Percentiles rank a stretch among this genome's conserved stretches.
Evolutionary conservation across 441 rosid species (phyloP).

Genomic region (Syzygium syzygioides): DNA sequence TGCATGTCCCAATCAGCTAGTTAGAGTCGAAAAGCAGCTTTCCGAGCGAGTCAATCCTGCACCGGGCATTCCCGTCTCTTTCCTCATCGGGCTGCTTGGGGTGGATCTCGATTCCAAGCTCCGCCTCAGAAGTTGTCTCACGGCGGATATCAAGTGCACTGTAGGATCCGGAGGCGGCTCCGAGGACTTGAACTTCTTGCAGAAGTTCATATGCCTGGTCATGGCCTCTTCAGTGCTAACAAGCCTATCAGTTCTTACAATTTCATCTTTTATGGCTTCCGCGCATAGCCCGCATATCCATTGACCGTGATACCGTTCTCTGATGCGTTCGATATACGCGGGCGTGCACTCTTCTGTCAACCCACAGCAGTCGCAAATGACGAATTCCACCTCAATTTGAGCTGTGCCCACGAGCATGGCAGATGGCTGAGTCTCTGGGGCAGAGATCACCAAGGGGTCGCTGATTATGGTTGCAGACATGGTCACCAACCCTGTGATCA

Average conservation of each 20-base stretch:
- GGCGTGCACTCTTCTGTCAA: constrained; percentile 68
- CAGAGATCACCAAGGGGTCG: constrained; percentile 47
- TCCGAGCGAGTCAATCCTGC: neutral
- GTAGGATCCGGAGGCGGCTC: constrained; percentile 53
- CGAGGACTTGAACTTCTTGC: constrained; percentile 39
- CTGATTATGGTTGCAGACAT: constrained; percentile 62
- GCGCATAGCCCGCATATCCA: constrained; percentile 72
- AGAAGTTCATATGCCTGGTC: constrained; percentile 50
- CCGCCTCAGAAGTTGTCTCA: constrained; percentile 52
- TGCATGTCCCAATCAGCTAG: neutral
- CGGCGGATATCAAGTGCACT: constrained; percentile 47
- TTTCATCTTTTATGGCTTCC: constrained; percentile 62
- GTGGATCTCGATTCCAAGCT: constrained; percentile 62
- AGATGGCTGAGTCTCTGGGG: constrained; percentile 34
- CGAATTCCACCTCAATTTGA: constrained; percentile 47
- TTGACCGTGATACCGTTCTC: constrained; percentile 43
- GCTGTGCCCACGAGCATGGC: constrained; percentile 11
- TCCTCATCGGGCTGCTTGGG: constrained; percentile 44
- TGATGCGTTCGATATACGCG: constrained; percentile 38
- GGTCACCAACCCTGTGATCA: constrained; percentile 17
- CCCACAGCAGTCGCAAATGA: constrained; percentile 56
- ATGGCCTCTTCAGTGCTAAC: constrained; percentile 59
- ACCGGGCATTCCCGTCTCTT: neutral
- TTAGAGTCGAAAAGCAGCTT: neutral
- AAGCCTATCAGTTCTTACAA: constrained; percentile 35